Percentiles rank a stretch among this genome's conserved stretches.
phyloP scores from a whole-genome alignment of 1,284 basidiomycete species.

The Wallemia ichthyophaga region DNA sequence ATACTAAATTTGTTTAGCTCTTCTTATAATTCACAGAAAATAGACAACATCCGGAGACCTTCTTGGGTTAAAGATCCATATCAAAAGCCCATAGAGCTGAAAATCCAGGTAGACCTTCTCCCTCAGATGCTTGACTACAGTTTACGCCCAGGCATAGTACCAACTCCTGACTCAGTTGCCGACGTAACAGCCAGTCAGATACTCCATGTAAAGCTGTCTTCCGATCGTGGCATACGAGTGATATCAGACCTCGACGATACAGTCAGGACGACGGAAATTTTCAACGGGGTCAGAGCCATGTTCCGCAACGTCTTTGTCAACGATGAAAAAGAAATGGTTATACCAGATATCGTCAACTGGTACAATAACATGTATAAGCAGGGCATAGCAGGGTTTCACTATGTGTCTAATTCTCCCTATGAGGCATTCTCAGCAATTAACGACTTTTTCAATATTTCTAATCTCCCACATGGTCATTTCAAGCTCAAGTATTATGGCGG shows the following conservation, averaged over 20 bases:
- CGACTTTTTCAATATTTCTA: constrained; percentile 41
- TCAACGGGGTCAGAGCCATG: constrained; percentile 12
- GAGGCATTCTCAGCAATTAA: constrained; percentile 50
- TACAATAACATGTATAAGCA: neutral
- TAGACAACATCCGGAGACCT: neutral
- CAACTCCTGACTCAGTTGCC: neutral
- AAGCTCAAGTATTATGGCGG: constrained; percentile 48
- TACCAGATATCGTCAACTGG: neutral
- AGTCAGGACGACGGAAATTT: constrained; percentile 45
- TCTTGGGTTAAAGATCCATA: neutral
- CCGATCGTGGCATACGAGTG: constrained; percentile 24
- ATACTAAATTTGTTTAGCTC: neutral
- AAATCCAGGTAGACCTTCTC: neutral
- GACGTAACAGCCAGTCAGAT: neutral
- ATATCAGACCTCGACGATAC: constrained; percentile 92
- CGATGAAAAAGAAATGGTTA: constrained; percentile 1
- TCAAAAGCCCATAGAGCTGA: neutral
- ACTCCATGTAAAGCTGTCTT: neutral
- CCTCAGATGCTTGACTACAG: neutral
- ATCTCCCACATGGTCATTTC: constrained; percentile 28
- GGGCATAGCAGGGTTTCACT: constrained; percentile 8
- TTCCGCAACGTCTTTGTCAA: constrained; percentile 1
- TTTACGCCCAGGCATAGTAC: neutral
- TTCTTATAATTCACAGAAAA: neutral
- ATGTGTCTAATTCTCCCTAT: constrained; percentile 58